phyloP scores from a whole-genome alignment of 129 eudicot species.

The Artemisia argyi region DNA sequence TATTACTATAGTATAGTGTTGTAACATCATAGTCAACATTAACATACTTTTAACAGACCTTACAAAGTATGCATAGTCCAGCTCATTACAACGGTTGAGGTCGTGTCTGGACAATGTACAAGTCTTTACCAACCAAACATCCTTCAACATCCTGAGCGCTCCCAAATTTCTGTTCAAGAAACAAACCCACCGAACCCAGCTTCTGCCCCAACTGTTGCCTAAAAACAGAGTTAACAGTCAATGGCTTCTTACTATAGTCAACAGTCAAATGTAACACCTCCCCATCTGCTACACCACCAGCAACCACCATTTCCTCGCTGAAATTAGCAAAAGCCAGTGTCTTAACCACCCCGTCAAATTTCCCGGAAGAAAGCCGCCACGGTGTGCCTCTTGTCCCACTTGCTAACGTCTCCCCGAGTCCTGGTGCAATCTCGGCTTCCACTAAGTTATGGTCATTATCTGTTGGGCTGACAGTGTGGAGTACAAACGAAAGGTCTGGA shows the following conservation, averaged over 20 bases:
- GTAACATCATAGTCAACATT: conserved; percentile 6
- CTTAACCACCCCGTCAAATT: conserved; percentile 66
- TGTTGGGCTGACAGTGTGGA: conserved; percentile 84
- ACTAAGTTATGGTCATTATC: conserved; percentile 55
- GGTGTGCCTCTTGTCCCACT: conserved; percentile 94
- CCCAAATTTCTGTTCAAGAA: conserved; percentile 78
- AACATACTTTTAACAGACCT: conserved; percentile 2
- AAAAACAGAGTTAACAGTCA: conserved; percentile 75
- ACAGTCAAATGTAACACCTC: conserved; percentile 68
- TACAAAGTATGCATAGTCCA: background rate
- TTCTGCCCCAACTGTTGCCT: conserved; percentile 72
- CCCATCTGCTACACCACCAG: conserved; percentile 72
- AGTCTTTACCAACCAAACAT: conserved; percentile 78
- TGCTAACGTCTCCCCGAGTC: conserved; percentile 88
- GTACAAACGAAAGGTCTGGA: conserved; percentile 82
- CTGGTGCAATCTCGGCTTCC: conserved; percentile 90
- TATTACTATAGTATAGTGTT: conserved; percentile 9
- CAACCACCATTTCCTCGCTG: conserved; percentile 81
- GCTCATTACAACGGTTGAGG: conserved; percentile 66
- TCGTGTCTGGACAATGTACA: conserved; percentile 82
- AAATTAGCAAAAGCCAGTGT: conserved; percentile 89
- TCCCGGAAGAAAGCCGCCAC: conserved; percentile 77
- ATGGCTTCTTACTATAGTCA: conserved; percentile 81
- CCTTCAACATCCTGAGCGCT: conserved; percentile 92
- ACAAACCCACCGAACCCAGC: conserved; percentile 80